These are phyloP conservation scores for Termitomyces sp. DNA, from an alignment of 768 basidiomycete genomes.

Conservation along the genomic window DNA sequence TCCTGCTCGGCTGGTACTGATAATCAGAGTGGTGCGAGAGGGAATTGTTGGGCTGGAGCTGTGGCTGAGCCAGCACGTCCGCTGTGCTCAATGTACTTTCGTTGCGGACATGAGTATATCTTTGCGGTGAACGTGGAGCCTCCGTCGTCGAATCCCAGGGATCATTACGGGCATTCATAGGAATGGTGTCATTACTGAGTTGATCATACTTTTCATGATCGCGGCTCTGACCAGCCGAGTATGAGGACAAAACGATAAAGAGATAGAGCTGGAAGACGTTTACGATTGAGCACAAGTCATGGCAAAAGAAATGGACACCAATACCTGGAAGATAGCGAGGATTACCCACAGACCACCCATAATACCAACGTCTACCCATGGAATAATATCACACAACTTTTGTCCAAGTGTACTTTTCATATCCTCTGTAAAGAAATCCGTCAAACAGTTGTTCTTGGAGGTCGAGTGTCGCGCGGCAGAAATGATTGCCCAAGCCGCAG, in stretches of 20 bases:
- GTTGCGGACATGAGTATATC: constrained; percentile 48
- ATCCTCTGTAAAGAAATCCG: constrained; percentile 49
- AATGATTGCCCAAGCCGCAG: constrained; percentile 77
- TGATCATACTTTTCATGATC: constrained; percentile 82
- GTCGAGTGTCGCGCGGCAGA: constrained; percentile 75
- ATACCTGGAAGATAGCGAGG: constrained; percentile 72
- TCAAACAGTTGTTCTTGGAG: constrained; percentile 66
- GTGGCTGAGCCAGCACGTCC: constrained; percentile 50
- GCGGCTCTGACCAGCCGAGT: constrained; percentile 67
- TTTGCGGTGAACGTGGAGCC: constrained; percentile 25
- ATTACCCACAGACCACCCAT: constrained; percentile 89
- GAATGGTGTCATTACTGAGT: constrained; percentile 64
- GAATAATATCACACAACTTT: constrained; percentile 83
- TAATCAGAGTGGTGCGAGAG: constrained; percentile 30
- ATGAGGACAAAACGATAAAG: constrained; percentile 48
- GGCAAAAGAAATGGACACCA: constrained; percentile 2
- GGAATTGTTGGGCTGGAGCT: constrained; percentile 43
- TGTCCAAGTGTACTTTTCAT: constrained; percentile 49
- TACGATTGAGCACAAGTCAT: constrained; percentile 1
- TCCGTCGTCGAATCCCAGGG: constrained; percentile 67
- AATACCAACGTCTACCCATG: constrained; percentile 89
- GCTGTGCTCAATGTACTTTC: constrained; percentile 54
- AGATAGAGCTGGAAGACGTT: constrained; percentile 42
- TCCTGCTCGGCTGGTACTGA: constrained; percentile 16
- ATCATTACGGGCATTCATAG: constrained; percentile 60